These are phyloP conservation scores for Hypoxylon sp. DNA, from an alignment of 2,329 filamentous ascomycete genomes.

Conservation along the genomic window DNA sequence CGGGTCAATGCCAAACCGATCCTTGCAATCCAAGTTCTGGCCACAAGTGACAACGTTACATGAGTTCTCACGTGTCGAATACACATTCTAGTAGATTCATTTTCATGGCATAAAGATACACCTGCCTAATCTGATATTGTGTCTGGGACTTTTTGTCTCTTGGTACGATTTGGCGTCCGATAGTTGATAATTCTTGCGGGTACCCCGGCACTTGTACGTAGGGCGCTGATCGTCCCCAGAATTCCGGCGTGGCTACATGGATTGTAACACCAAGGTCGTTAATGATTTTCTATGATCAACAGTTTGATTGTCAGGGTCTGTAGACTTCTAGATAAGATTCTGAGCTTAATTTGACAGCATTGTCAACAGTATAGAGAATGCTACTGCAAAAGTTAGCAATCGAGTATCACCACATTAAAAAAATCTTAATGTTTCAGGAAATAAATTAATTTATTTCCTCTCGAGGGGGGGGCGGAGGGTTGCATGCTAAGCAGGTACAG, in stretches of 20 bases:
- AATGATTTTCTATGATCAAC: conserved; percentile 40
- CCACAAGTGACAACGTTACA: conserved; percentile 38
- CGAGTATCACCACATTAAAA: neutral
- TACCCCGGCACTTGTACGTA: conserved; percentile 8
- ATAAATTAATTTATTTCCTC: neutral
- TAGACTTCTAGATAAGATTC: conserved; percentile 26
- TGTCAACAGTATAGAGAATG: neutral
- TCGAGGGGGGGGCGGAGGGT: conserved; percentile 10
- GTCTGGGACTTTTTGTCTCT: neutral
- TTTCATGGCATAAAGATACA: conserved; percentile 18
- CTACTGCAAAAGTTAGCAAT: neutral
- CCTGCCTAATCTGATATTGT: conserved; percentile 34
- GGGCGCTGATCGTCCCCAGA: conserved; percentile 20
- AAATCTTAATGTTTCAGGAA: neutral
- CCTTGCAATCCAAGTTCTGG: conserved; percentile 19
- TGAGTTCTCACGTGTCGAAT: conserved; percentile 22
- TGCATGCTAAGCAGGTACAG: conserved; percentile 34
- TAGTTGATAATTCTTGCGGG: conserved; percentile 13
- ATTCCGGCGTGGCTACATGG: conserved; percentile 37
- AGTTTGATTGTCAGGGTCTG: conserved; percentile 12
- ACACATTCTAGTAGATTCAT: conserved; percentile 12
- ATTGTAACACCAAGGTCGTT: conserved; percentile 27
- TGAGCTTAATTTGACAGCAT: conserved; percentile 41
- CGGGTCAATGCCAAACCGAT: conserved; percentile 21
- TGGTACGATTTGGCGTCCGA: neutral